phyloP scores from a whole-genome alignment of 495 filamentous ascomycete genomes.

The Letharia columbiana region DNA sequence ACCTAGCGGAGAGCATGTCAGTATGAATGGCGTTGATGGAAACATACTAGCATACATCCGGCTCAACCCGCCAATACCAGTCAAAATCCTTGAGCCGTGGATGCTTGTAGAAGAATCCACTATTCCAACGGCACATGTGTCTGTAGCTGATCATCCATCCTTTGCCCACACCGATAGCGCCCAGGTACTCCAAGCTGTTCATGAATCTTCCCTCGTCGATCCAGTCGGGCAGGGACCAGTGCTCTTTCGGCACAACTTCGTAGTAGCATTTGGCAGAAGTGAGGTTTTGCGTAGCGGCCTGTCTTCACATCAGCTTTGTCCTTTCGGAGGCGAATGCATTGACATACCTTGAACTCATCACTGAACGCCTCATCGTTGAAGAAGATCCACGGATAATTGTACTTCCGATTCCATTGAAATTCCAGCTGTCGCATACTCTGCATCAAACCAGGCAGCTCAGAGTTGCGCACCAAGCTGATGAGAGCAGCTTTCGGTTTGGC shows the following conservation, averaged over 20 bases:
- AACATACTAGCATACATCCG: conserved; percentile 42
- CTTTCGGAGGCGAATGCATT: neutral
- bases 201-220: conserved; percentile 50
- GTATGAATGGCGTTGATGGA: conserved; percentile 35
- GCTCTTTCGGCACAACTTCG: conserved; percentile 37
- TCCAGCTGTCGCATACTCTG: conserved; percentile 36
- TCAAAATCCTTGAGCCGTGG: conserved; percentile 61
- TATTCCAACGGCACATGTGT: conserved; percentile 89
- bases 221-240: conserved; percentile 45
- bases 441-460: conserved; percentile 30
- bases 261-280: conserved; percentile 31
- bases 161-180: conserved; percentile 47
- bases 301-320: neutral
- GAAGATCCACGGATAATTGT: conserved; percentile 35
- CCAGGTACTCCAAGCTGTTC: conserved; percentile 43
- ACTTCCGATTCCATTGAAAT: conserved; percentile 33
- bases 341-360: conserved; percentile 31
- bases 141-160: conserved; percentile 52
- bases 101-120: conserved; percentile 78
- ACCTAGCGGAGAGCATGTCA: conserved; percentile 13
- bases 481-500: conserved; percentile 29
- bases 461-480: conserved; percentile 33
- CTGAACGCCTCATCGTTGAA: conserved; percentile 36
- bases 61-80: conserved; percentile 87
- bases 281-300: conserved; percentile 31